Percentiles rank a stretch among this genome's conserved stretches.
These are phyloP conservation scores for Hypholoma sublateritium DNA, from an alignment of 768 basidiomycete genomes.

Conservation along the genomic window DNA sequence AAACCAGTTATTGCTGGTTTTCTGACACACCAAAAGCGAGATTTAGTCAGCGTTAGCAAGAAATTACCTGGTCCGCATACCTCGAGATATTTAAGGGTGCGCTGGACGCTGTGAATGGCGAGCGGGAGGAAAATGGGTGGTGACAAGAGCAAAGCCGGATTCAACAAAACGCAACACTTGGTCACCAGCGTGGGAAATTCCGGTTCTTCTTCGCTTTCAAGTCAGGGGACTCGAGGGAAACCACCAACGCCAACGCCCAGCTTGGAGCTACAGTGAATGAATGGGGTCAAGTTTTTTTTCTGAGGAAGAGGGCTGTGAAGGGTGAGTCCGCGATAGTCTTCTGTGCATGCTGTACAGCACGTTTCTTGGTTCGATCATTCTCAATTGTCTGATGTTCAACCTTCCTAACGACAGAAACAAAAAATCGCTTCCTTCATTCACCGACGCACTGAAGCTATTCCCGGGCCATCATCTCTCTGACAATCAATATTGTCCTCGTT, in stretches of 20 bases:
- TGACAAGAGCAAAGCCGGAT: constrained; percentile 9
- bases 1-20: constrained; percentile 7
- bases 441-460: too few relatives aligned
- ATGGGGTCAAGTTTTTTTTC: not conserved
- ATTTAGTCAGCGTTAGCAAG: not conserved
- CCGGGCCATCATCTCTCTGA: too few relatives aligned
- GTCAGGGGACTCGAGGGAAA: too few relatives aligned
- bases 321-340: not conserved
- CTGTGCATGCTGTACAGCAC: not conserved
- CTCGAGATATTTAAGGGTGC: not conserved
- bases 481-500: too few relatives aligned
- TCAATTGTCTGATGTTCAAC: not conserved
- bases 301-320: not conserved
- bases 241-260: too few relatives aligned
- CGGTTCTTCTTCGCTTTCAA: not conserved
- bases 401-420: not conserved
- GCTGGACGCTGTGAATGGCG: constrained; percentile 3
- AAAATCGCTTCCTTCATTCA: not conserved
- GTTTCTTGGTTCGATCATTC: not conserved
- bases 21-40: not conserved
- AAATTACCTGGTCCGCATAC: not conserved
- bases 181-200: constrained; percentile 16
- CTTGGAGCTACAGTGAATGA: not conserved
- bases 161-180: constrained; percentile 18
- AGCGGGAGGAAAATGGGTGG: constrained; percentile 3